A percentile compares a stretch with the other conserved stretches of the same genome.
Evolutionary conservation across 1,139 yeast species (phyloP).

Genomic region (Torulaspora pretoriensis): DNA sequence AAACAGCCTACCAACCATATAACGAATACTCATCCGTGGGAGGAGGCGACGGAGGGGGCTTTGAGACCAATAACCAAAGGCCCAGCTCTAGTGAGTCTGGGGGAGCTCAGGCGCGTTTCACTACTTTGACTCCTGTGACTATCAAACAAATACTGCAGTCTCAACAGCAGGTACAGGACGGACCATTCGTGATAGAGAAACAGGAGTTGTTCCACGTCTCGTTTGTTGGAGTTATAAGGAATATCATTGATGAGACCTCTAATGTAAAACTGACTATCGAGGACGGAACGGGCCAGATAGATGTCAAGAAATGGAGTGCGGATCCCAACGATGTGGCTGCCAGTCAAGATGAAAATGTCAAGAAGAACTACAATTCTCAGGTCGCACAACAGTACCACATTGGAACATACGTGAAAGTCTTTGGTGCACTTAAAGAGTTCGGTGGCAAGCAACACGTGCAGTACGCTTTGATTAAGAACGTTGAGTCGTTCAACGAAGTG

Average conservation of each 20-base stretch:
- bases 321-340: slow-evolving; percentile 42
- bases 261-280: slow-evolving; percentile 57
- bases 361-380: slow-evolving; percentile 35
- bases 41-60: slow-evolving; percentile 34
- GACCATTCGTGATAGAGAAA: slow-evolving; percentile 65
- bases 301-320: slow-evolving; percentile 67
- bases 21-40: slow-evolving; percentile 33
- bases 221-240: slow-evolving; percentile 63
- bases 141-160: slow-evolving; percentile 74
- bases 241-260: slow-evolving; percentile 53
- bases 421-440: slow-evolving; percentile 70
- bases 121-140: slow-evolving; percentile 71
- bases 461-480: slow-evolving; percentile 55
- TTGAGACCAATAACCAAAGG: slow-evolving; percentile 30
- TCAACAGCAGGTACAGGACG: slow-evolving; percentile 64
- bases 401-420: slow-evolving; percentile 61
- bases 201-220: slow-evolving; percentile 57
- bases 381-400: slow-evolving; percentile 35
- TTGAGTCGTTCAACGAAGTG: slow-evolving; percentile 70
- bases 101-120: slow-evolving; percentile 16
- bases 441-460: slow-evolving; percentile 63
- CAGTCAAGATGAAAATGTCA: slow-evolving; percentile 35
- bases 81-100: slow-evolving; percentile 34
- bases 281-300: slow-evolving; percentile 80
- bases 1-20: slow-evolving; percentile 33